A percentile compares a stretch with the other conserved stretches of the same genome.
Conservation (phyloP, 2,329 filamentous ascomycete species). For the Aspergillus brasiliensis region DNA sequence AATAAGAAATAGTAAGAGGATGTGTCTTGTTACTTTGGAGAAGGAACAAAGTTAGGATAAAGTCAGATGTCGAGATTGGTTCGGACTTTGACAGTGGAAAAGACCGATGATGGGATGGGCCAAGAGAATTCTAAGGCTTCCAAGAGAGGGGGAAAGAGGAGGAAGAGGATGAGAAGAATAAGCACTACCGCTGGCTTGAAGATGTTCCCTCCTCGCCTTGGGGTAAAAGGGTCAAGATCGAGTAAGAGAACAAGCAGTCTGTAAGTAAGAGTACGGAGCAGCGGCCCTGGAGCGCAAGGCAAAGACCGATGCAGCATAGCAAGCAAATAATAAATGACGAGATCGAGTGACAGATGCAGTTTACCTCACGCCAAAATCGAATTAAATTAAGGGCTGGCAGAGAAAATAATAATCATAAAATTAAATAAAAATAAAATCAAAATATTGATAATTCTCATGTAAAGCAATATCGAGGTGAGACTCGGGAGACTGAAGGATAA, state of each 20-base stretch:
- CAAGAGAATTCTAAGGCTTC: too few relatives aligned
- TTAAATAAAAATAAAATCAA: background rate
- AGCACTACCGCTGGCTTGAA: background rate
- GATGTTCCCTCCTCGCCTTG: background rate
- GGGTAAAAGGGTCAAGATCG: background rate
- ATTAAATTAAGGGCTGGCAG: background rate
- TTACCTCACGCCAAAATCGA: slow-evolving; percentile 8
- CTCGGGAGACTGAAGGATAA: background rate
- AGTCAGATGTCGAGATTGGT: too few relatives aligned
- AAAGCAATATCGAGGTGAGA: background rate
- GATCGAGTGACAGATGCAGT: slow-evolving; percentile 4
- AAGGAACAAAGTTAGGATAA: too few relatives aligned
- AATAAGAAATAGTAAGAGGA: background rate
- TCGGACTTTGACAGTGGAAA: too few relatives aligned
- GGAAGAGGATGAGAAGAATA: too few relatives aligned
- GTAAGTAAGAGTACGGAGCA: background rate
- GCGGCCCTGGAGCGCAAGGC: background rate
- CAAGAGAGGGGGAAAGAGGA: too few relatives aligned
- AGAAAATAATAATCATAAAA: background rate
- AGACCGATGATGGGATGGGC: too few relatives aligned
- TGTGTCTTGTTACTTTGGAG: too few relatives aligned
- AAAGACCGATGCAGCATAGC: background rate
- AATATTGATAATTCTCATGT: background rate
- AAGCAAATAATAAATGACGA: slow-evolving; percentile 1
- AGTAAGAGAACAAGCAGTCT: background rate